These are phyloP conservation scores for Solanum raphanifolium DNA, from an alignment of 257 asterid species.

Conservation along the genomic window DNA sequence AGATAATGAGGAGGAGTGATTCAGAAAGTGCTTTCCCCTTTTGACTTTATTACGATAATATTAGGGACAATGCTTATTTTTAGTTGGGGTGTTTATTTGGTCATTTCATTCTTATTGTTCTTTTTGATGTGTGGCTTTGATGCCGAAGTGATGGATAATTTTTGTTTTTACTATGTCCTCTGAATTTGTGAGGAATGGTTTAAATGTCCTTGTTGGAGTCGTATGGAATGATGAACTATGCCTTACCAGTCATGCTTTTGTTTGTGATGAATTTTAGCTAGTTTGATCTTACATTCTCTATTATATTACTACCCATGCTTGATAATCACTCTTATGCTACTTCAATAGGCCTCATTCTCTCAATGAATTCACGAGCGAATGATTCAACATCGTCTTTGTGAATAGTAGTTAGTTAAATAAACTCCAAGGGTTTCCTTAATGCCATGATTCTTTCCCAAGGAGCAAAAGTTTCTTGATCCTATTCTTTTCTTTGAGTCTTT, in stretches of 20 bases:
- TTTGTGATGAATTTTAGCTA: not conserved
- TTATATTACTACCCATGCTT: not conserved
- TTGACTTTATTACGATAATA: too few relatives aligned
- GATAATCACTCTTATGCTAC: too few relatives aligned
- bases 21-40: too few relatives aligned
- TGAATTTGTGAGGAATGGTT: not conserved
- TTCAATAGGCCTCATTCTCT: not conserved
- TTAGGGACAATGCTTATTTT: not conserved
- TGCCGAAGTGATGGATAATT: not conserved
- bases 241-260: not conserved
- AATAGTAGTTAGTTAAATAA: too few relatives aligned
- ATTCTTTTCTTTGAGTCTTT: not conserved
- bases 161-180: not conserved
- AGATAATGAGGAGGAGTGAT: too few relatives aligned
- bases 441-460: not conserved
- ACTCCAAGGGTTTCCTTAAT: not conserved
- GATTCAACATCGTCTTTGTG: not conserved
- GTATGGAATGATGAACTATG: not conserved
- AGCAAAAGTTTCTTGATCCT: not conserved
- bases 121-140: not conserved
- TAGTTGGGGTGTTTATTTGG: too few relatives aligned
- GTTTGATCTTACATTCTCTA: not conserved
- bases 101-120: too few relatives aligned
- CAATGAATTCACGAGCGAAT: not conserved
- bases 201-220: not conserved